phyloP scores from a whole-genome alignment of 192 early-diverging fungal genomes.

The Coemansia sp. region DNA sequence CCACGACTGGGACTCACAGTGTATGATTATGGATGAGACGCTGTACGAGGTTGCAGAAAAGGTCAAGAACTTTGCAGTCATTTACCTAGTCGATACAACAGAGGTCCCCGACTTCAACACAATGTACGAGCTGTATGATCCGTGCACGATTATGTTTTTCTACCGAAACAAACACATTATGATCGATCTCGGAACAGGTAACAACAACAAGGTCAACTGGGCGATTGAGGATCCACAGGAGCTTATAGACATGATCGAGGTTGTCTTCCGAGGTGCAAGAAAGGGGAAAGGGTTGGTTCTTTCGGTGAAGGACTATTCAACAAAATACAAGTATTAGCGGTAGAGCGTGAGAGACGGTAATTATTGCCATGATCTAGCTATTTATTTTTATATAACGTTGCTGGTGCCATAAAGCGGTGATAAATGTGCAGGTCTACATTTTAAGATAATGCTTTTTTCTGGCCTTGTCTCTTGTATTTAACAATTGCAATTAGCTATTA shows the following conservation, averaged over 20 bases:
- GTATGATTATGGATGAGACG: slow-evolving; percentile 99
- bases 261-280: slow-evolving; percentile 89
- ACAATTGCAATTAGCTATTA: neutral
- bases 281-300: slow-evolving; percentile 97
- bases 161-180: slow-evolving; percentile 96
- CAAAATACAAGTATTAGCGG: slow-evolving; percentile 93
- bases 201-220: slow-evolving; percentile 99
- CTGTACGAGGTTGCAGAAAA: slow-evolving; percentile 90
- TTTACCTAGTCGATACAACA: slow-evolving; percentile 94
- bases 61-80: slow-evolving; percentile 98
- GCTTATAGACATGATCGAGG: slow-evolving; percentile 90
- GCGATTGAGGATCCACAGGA: slow-evolving; percentile 92
- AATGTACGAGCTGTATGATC: slow-evolving; percentile 99
- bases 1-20: slow-evolving; percentile 91
- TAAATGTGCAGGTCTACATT: neutral
- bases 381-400: neutral
- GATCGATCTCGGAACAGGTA: slow-evolving; percentile 98
- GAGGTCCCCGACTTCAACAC: slow-evolving; percentile 92
- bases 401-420: neutral
- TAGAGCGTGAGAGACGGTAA: neutral
- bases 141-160: slow-evolving; percentile 98
- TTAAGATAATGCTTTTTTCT: neutral
- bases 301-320: slow-evolving; percentile 96
- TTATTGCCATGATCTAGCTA: too few species aligned
- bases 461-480: neutral